Conservation (phyloP, 129 eudicot species). For the Saussurea involucrata region DNA sequence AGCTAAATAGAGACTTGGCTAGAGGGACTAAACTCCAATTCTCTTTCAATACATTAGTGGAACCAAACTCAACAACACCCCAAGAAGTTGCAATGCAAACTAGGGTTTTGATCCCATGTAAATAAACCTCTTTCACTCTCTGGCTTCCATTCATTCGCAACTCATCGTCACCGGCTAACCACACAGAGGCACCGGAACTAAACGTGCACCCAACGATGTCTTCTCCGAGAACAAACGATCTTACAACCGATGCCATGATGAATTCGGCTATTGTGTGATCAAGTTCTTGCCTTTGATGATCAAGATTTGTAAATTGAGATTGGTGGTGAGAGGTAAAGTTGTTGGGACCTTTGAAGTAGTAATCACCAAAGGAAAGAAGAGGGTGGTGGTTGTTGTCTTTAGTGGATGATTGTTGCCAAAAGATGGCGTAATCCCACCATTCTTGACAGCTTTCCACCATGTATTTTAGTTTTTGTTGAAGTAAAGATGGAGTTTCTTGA, state of each 20-base stretch:
- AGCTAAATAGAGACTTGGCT: constrained; percentile 10
- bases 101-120: constrained; percentile 30
- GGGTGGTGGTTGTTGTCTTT: not conserved
- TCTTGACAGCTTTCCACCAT: not conserved
- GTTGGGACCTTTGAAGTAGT: not conserved
- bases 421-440: constrained; percentile 10
- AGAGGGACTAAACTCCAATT: constrained; percentile 16
- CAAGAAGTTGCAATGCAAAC: constrained; percentile 35
- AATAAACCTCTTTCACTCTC: constrained; percentile 36
- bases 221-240: constrained; percentile 10
- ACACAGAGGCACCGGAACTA: constrained; percentile 8
- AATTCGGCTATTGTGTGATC: not conserved
- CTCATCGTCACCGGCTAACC: constrained; percentile 32
- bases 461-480: not conserved
- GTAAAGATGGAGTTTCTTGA: not conserved
- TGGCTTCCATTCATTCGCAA: constrained; percentile 11
- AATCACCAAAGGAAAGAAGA: not conserved
- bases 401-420: constrained; percentile 8
- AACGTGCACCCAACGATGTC: constrained; percentile 23
- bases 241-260: constrained; percentile 24
- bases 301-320: not conserved
- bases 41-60: constrained; percentile 12
- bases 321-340: not conserved
- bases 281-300: not conserved
- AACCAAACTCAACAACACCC: constrained; percentile 41